Evolutionary conservation across 176 grass and related monocot genomes (phyloP), one percentile per base, ranked within the genome.

Genomic region (Carex kokanica): DNA sequence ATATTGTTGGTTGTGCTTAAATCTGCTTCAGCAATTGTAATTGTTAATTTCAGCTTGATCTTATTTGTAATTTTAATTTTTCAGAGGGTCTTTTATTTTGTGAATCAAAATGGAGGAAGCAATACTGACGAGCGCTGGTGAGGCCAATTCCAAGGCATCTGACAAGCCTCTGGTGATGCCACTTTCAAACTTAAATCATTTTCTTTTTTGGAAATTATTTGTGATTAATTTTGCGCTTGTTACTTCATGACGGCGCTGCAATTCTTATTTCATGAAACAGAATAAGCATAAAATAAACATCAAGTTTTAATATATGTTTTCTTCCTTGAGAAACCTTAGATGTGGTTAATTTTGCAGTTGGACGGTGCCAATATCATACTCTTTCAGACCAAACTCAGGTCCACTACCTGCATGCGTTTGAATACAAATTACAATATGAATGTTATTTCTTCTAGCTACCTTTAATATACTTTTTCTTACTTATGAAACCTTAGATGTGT

Each of bases 51-150:
- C 38, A 82, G 25, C 58, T 65, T 82, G 36, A 51, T 2, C 40
- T 53, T 27, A 82, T 82, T 51, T n/a, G 12, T 66, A 66, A 47
- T 67, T 82, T 31, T 2, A 67, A 61, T 41, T 67, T 82, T 82
- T 45, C 41, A 81, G 78, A 29, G 45, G 13, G 23, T 43, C 18
- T 79, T 45, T 62, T 45, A 62, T 17, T 57, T 52, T 62, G 29
- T 63, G 18, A 60, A 59, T 62, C 38, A 64, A 82, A 66, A 82
- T 82, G 80, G 80, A 82, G 23, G 32, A 82, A 45, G 60, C 25
- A 67, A 82, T 64, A 47, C 14, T 65, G n/a, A 66, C 10, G 14
- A 53, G 8, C 38, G 32, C 16, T 51, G 60, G 13, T 66, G 61
- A 82, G 14, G 36, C 66, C 21, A 51, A 67, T 82, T 51, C 62